Percentiles rank a stretch among this genome's conserved stretches.
Conservation (phyloP, 208 protist species). For the Trypanosoma congolense region DNA sequence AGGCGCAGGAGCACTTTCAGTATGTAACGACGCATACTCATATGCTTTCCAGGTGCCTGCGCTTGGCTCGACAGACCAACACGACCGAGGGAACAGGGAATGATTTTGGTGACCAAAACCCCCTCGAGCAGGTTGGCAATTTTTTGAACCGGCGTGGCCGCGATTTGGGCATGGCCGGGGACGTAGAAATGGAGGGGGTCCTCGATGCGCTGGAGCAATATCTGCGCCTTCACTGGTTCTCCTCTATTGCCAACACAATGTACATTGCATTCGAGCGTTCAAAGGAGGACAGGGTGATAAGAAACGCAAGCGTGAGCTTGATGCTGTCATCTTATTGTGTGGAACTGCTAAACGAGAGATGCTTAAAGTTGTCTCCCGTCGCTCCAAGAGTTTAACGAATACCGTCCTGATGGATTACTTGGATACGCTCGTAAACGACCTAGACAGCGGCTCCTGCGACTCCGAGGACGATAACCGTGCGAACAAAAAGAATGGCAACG, state of each 20-base stretch:
- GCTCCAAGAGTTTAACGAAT: constrained; percentile 18
- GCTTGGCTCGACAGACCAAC: background rate
- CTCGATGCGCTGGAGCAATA: constrained; percentile 19
- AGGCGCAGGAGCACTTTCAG: constrained; percentile 13
- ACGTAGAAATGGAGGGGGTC: constrained; percentile 12
- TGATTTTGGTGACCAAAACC: constrained; percentile 3
- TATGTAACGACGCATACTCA: constrained; percentile 16
- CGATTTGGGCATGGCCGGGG: background rate
- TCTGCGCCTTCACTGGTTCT: constrained; percentile 24
- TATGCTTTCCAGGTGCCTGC: constrained; percentile 7
- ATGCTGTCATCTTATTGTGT: constrained; percentile 11
- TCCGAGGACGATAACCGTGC: background rate
- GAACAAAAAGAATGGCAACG: background rate
- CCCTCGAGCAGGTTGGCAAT: background rate
- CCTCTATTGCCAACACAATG: constrained; percentile 10
- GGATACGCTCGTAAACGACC: constrained; percentile 13
- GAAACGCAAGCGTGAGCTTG: constrained; percentile 23
- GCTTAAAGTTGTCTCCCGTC: constrained; percentile 3
- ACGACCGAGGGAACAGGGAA: background rate
- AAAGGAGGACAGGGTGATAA: constrained; percentile 14
- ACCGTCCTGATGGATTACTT: constrained; percentile 12
- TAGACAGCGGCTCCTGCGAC: constrained; percentile 15
- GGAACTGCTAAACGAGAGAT: constrained; percentile 5
- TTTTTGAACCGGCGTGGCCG: background rate
- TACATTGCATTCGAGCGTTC: constrained; percentile 13